These are phyloP conservation scores for Lepiota venenata DNA, from an alignment of 768 basidiomycete genomes.

Conservation along the genomic window DNA sequence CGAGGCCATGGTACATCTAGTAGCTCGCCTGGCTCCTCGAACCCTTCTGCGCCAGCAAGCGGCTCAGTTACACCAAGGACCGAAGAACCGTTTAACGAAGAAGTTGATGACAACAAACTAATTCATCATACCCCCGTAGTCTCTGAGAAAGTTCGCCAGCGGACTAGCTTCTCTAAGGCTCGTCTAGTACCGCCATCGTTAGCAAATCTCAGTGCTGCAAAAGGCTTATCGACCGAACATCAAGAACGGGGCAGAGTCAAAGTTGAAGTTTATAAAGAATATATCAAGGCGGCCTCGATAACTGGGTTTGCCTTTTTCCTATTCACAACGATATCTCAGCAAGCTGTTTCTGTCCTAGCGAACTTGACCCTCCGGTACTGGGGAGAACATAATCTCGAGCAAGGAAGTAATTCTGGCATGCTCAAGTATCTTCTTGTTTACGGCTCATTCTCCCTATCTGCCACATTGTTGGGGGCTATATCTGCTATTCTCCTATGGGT, in stretches of 20 bases:
- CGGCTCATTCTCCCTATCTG: conserved; percentile 61
- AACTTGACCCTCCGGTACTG: conserved; percentile 73
- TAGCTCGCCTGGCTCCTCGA: conserved; percentile 45
- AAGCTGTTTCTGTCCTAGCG: conserved; percentile 55
- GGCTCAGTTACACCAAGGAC: conserved; percentile 30
- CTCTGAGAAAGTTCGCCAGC: conserved; percentile 55
- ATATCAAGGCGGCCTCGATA: conserved; percentile 77
- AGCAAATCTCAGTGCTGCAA: conserved; percentile 33
- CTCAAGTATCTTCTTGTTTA: conserved; percentile 59
- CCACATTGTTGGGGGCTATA: conserved; percentile 49
- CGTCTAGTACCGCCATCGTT: conserved; percentile 39
- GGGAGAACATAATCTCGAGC: conserved; percentile 73
- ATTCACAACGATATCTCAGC: conserved; percentile 49
- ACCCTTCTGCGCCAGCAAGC: conserved; percentile 39
- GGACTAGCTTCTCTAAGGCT: conserved; percentile 58
- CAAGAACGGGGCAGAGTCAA: conserved; percentile 82
- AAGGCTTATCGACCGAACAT: conserved; percentile 64
- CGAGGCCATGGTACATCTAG: conserved; percentile 43
- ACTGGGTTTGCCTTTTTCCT: conserved; percentile 67
- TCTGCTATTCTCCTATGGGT: conserved; percentile 73
- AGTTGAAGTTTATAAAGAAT: conserved; percentile 66
- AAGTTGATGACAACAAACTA: conserved; percentile 11
- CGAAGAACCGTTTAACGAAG: conserved; percentile 16
- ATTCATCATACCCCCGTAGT: conserved; percentile 25
- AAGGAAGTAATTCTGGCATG: conserved; percentile 57